Base-by-base conservation (phyloP, 495 filamentous ascomycete genomes). In the Neurospora hispaniola region DNA sequence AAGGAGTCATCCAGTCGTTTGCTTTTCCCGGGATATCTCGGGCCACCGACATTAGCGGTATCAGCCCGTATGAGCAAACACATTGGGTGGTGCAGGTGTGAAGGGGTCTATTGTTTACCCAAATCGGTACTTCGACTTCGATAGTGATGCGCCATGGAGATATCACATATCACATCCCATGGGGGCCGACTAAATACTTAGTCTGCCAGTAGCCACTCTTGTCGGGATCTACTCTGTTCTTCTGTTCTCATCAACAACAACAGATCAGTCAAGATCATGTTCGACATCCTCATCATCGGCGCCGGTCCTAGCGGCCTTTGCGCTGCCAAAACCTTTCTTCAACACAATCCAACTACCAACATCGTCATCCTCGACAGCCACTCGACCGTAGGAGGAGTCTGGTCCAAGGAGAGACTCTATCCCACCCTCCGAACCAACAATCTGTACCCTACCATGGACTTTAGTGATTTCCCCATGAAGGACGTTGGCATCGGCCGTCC, bases 381-480 rank as follows among this genome's bases (percentile, higher is more conserved):
- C 8, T 62, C 74, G 11, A 80, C 77, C 1, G 74, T 86, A 38
- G 87, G 87, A 2, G 87, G 87, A 4, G 85, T 84, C 0, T 89
- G 87, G 87, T 80, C 84, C 62, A 76, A 80, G 40, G 78, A 84
- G n/a, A 78, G 85, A 42, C 73, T 88, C 20, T 88, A 89, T 73
- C 82, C 84, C 4, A 84, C 89, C 11, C 85, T 94, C 31, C 89
- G 88, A 70, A 88, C 90, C 66, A 86, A 86, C 76, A 86, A 86
- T 48, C 72, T 85, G 12, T 75, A 88, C 23, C 90, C 90, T 12
- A 90, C 86, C 5, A 89, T 90, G 76, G 91, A 92, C 79, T 92
- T 86, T 78, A 89, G 87, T 59, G 91, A 93, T 76, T 92, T 90
- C 74, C 90, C 91, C 40, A 91, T 94, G 90, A 87, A 89, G 71